phyloP scores from a whole-genome alignment of 164 flowering plant species.

The Dillenia suffruticosa region DNA sequence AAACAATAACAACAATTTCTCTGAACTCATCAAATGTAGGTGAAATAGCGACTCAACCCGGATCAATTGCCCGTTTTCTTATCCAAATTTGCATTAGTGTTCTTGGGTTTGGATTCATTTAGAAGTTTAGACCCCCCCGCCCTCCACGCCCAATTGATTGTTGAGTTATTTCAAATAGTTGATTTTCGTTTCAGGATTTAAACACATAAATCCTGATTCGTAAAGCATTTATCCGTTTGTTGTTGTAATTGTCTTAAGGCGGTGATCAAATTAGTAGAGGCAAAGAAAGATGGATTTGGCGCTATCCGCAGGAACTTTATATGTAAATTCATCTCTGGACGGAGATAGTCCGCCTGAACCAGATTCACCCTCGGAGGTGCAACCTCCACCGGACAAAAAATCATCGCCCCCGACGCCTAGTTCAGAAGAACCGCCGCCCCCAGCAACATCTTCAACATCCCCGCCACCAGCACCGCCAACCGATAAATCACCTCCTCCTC shows the following conservation, averaged over 20 bases:
- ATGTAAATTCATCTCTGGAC: neutral
- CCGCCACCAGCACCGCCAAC: slow-evolving; percentile 7
- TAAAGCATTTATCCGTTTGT: neutral
- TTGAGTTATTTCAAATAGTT: no score
- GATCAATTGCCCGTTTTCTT: no score
- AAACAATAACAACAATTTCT: no score
- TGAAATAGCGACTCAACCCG: no score
- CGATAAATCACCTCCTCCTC: neutral
- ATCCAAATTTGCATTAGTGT: no score
- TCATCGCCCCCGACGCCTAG: slow-evolving; percentile 11
- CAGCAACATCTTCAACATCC: slow-evolving; percentile 11
- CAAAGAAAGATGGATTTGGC: slow-evolving; percentile 12
- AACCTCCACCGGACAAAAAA: slow-evolving; percentile 11
- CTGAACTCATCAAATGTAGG: no score
- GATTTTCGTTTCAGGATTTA: no score
- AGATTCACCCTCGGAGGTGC: neutral
- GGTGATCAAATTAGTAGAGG: neutral
- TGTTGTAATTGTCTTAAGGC: neutral
- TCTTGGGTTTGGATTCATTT: no score
- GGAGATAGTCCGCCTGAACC: neutral
- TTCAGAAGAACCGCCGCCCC: neutral
- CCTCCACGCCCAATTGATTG: no score
- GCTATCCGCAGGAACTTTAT: slow-evolving; percentile 11
- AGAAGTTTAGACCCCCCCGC: no score
- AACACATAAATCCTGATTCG: no score